Conservation (phyloP, 2,329 filamentous ascomycete genomes). For the Thielaviopsis ethacetica region DNA sequence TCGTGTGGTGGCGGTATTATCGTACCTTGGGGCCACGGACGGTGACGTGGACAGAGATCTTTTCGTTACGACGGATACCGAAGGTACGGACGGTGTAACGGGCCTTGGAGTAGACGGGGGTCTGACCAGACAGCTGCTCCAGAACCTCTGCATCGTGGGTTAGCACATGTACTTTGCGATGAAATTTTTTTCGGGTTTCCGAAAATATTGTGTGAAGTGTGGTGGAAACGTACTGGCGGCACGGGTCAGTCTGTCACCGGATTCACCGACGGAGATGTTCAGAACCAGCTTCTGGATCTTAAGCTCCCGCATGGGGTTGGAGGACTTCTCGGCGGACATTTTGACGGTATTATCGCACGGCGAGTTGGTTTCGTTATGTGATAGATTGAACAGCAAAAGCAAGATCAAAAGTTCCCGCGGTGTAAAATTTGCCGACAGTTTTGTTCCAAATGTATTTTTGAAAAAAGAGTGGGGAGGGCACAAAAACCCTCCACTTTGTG, state of each 20-base stretch:
- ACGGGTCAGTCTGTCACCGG: constrained; percentile 99
- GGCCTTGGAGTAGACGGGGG: constrained; percentile 99
- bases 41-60: constrained; percentile 98
- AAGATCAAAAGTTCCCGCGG: neutral
- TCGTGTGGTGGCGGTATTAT: neutral
- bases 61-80: constrained; percentile 99
- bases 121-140: constrained; percentile 98
- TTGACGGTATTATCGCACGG: constrained; percentile 12
- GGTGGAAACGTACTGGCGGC: constrained; percentile 46
- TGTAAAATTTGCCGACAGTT: neutral
- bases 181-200: neutral
- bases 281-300: constrained; percentile 99
- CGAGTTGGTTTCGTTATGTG: constrained; percentile 8
- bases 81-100: constrained; percentile 99
- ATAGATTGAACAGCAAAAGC: constrained; percentile 19
- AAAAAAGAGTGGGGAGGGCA: constrained; percentile 11
- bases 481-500: constrained; percentile 11
- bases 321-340: constrained; percentile 60
- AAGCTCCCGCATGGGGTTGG: constrained; percentile 99
- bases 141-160: constrained; percentile 50
- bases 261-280: constrained; percentile 99
- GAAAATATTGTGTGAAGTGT: neutral
- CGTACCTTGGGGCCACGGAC: constrained; percentile 76
- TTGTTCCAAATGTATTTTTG: constrained; percentile 1
- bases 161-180: neutral